phyloP scores from a whole-genome alignment of 164 flowering plant species.

The Sextonia rubra region DNA sequence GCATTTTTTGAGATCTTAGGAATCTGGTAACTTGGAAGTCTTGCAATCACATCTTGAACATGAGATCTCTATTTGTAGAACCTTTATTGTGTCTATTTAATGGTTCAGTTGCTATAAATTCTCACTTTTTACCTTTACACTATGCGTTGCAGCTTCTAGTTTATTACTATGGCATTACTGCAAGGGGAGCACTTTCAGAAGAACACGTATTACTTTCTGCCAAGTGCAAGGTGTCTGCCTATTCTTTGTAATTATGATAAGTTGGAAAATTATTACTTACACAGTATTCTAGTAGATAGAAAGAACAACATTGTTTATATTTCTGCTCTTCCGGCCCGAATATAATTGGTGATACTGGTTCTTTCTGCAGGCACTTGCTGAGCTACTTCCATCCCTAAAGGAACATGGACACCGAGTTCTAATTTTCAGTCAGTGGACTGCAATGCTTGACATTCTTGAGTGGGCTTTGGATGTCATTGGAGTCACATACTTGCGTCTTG shows the following conservation, averaged over 20 bases:
- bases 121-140: neutral
- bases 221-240: conserved; percentile 60
- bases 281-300: neutral
- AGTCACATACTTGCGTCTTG: conserved; percentile 77
- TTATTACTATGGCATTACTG: conserved; percentile 35
- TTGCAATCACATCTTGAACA: neutral
- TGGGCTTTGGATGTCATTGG: conserved; percentile 95
- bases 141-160: conserved; percentile 62
- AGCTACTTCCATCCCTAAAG: conserved; percentile 74
- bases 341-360: neutral
- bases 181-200: conserved; percentile 53
- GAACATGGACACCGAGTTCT: conserved; percentile 74
- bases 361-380: conserved; percentile 57
- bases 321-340: neutral
- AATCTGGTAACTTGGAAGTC: no score
- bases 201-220: conserved; percentile 72
- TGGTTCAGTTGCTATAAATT: neutral
- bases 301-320: neutral
- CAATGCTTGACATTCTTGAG: conserved; percentile 97
- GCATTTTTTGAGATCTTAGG: no score
- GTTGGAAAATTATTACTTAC: no score
- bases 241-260: no score
- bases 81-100: neutral
- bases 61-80: neutral
- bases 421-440: conserved; percentile 97